phyloP scores from a whole-genome alignment of 139 green algal genomes.

The Chlorella sp. region DNA sequence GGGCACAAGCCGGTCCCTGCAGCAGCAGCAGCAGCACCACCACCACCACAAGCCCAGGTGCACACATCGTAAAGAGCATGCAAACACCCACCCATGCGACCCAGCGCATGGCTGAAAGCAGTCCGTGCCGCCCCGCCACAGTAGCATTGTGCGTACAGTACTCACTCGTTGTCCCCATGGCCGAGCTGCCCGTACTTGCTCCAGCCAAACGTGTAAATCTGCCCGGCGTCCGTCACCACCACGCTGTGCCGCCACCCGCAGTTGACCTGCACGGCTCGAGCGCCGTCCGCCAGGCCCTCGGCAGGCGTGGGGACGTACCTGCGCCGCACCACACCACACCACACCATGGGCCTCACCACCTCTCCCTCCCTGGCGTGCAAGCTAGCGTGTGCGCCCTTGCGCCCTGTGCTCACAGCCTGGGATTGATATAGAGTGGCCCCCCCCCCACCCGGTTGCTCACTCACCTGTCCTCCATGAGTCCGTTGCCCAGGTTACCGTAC shows the following conservation, averaged over 20 bases:
- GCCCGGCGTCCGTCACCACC: constrained; percentile 46
- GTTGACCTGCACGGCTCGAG: constrained; percentile 40
- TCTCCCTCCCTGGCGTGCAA: no score
- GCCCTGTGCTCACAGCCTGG: no score
- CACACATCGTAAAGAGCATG: no score
- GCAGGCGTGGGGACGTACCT: neutral
- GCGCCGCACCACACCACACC: no score
- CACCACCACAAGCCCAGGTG: neutral
- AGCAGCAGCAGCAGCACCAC: neutral
- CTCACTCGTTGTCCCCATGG: constrained; percentile 68
- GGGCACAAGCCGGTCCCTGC: constrained; percentile 48
- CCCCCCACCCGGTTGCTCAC: no score
- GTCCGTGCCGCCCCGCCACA: no score
- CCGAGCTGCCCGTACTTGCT: constrained; percentile 89
- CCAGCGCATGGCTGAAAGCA: neutral
- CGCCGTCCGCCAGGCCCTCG: constrained; percentile 39
- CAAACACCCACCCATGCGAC: neutral
- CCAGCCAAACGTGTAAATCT: constrained; percentile 85
- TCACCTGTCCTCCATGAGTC: constrained; percentile 56
- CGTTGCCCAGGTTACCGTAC: constrained; percentile 85
- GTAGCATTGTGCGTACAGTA: no score
- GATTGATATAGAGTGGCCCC: no score
- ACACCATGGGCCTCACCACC: no score
- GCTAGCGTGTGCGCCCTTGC: no score
- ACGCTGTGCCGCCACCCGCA: constrained; percentile 86